Conservation (phyloP, 225 moss, liverwort and hornwort genomes). For the Ulota crispa region DNA sequence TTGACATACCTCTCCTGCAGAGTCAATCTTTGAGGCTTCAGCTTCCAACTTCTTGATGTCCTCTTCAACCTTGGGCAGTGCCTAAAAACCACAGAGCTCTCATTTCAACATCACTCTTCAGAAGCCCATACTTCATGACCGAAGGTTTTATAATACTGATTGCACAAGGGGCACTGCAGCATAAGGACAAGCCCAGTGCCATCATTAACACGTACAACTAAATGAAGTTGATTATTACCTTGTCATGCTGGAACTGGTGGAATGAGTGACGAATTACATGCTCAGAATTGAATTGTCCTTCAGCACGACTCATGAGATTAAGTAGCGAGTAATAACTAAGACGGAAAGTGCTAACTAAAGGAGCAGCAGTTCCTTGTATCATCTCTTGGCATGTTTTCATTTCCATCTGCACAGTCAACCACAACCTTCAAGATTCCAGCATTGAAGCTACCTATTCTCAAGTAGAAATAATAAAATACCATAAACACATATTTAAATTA, state of each 20-base stretch:
- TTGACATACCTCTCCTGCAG: conserved; percentile 67
- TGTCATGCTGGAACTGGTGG: conserved; percentile 97
- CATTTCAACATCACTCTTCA: neutral
- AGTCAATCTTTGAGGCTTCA: conserved; percentile 77
- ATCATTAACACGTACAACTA: neutral
- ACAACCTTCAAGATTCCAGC: conserved; percentile 5
- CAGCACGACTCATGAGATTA: conserved; percentile 95
- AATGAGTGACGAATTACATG: conserved; percentile 91
- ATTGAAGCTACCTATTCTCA: neutral
- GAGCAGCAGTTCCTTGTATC: conserved; percentile 90
- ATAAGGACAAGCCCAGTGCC: neutral
- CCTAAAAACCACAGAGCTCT: conserved; percentile 46
- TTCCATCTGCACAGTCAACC: conserved; percentile 66
- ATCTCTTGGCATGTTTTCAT: conserved; percentile 92
- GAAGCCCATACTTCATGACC: neutral
- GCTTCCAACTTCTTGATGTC: conserved; percentile 71
- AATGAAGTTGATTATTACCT: conserved; percentile 44
- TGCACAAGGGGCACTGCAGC: neutral
- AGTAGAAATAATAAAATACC: neutral
- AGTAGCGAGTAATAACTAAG: conserved; percentile 94
- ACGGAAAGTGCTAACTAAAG: conserved; percentile 90
- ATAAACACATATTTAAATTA: neutral
- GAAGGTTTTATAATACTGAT: neutral
- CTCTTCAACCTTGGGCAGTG: conserved; percentile 78
- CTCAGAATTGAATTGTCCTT: conserved; percentile 88